Evolutionary conservation across 257 asterid species (phyloP).

Genomic region (Voacanga thouarsii): DNA sequence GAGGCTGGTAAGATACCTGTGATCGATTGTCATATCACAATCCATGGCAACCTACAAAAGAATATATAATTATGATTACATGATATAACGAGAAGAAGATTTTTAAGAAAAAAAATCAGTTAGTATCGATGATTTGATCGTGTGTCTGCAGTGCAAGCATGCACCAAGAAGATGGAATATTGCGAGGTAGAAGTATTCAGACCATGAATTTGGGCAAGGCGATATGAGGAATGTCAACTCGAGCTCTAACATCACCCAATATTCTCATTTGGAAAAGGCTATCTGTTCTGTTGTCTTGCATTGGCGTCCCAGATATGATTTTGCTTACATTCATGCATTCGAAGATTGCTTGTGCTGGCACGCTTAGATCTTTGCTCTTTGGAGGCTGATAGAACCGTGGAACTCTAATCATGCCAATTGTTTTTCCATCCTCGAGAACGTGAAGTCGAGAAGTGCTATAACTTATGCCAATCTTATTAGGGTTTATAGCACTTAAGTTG

Average conservation of each 20-base stretch:
- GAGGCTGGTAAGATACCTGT: constrained; percentile 29
- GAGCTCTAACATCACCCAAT: constrained; percentile 53
- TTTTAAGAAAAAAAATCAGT: no score
- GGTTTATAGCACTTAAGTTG: constrained; percentile 43
- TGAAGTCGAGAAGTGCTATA: constrained; percentile 41
- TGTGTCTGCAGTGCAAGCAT: background rate
- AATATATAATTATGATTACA: background rate
- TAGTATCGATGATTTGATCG: background rate
- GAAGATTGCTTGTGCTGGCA: constrained; percentile 35
- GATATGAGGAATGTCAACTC: constrained; percentile 32
- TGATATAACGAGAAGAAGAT: background rate
- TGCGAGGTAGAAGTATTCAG: background rate
- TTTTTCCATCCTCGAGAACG: constrained; percentile 49
- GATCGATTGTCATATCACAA: constrained; percentile 46
- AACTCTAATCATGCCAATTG: constrained; percentile 54
- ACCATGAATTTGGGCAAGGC: constrained; percentile 49
- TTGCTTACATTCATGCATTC: constrained; percentile 44
- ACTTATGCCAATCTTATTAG: constrained; percentile 54
- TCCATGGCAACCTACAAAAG: constrained; percentile 54
- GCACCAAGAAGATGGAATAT: background rate
- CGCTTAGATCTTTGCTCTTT: constrained; percentile 39
- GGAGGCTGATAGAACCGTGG: constrained; percentile 69
- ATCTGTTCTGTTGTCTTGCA: constrained; percentile 22
- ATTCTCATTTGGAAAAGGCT: constrained; percentile 33
- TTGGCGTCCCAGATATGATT: constrained; percentile 29